A percentile compares a stretch with the other conserved stretches of the same genome.
phyloP scores from a whole-genome alignment of 2,329 filamentous ascomycete species.

The Verticillium dahliae region DNA sequence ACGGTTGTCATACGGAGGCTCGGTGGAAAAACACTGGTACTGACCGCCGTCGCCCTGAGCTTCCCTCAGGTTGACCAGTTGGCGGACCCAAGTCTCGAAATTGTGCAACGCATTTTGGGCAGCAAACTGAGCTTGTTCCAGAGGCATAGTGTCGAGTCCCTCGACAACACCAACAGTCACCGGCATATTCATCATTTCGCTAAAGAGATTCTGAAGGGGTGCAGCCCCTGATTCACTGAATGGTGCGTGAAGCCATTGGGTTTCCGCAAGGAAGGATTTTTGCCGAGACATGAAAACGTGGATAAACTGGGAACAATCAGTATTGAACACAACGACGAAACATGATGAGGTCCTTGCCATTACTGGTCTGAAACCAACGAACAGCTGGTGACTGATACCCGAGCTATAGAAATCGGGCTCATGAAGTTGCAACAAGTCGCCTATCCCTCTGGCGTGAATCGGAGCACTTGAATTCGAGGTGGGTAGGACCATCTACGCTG shows the following conservation, averaged over 20 bases:
- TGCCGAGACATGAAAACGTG: constrained; percentile 19
- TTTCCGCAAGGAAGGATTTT: constrained; percentile 21
- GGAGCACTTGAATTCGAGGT: constrained; percentile 16
- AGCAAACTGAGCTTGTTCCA: background rate
- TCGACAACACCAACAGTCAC: constrained; percentile 17
- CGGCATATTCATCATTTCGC: constrained; percentile 20
- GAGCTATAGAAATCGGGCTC: constrained; percentile 20
- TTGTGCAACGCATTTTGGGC: background rate
- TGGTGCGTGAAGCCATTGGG: constrained; percentile 22
- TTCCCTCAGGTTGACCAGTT: constrained; percentile 3
- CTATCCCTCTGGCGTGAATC: constrained; percentile 27
- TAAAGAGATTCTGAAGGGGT: constrained; percentile 25
- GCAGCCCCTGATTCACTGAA: constrained; percentile 18
- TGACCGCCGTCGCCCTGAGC: constrained; percentile 4
- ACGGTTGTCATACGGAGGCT: background rate
- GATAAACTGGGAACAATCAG: constrained; percentile 16
- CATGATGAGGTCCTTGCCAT: constrained; percentile 19
- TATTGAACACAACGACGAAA: background rate
- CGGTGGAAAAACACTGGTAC: background rate
- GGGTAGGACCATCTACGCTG: constrained; percentile 20
- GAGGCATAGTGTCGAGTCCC: background rate
- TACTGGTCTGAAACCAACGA: constrained; percentile 30
- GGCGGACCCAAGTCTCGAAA: background rate
- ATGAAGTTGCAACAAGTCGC: constrained; percentile 22
- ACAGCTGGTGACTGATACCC: constrained; percentile 27